Evolutionary conservation across 176 grass and related monocot species (phyloP), one percentile per base, ranked within the genome.

Genomic region (Musa beccarii): DNA sequence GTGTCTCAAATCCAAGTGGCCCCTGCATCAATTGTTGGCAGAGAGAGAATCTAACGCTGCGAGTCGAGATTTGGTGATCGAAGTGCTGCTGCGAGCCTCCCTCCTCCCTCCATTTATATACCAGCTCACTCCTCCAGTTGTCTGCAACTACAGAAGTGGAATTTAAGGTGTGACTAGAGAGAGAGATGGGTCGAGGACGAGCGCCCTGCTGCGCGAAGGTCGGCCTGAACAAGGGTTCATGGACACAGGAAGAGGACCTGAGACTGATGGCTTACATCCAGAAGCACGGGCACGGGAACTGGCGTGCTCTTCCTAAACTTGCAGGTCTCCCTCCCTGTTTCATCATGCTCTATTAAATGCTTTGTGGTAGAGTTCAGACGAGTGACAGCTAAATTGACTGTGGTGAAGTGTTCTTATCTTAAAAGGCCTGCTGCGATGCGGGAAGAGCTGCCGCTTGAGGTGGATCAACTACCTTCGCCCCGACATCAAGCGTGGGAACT

Each of bases 391-490:
- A 5, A 1, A 59, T 56, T 75, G 50, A 54, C 17, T 57, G 29
- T 21, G n/a, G 2, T 59, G 15, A 3, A 2, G 16, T 59, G 59
- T 49, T 23, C 13, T 10, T 15, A 24, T 52, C 67, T 68, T 50
- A 19, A 54, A 28, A 85, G 83, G 83, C 56, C 57, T 85, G 52
- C 78, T 79, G 26, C 83, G 83, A n/a, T 85, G 83, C 63, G 83
- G 83, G 10, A 85, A 85, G 83, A 85, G 83, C 67, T 85, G 83
- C 69, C 71, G 83, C 9, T 56, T 85, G 61, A 68, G 83, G 68
- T 85, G 83, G 83, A 85, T 85, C 57, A 85, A 85, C 53, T 85
- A 85, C 71, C 83, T 85, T 54, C 62, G 77, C 54, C 83, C 83
- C 1, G 77, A 85, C 29, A 83, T 83, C 68, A 83, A 83, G 53